phyloP scores from a whole-genome alignment of 352 stramenopile genomes.

The Discostella stelligera region DNA sequence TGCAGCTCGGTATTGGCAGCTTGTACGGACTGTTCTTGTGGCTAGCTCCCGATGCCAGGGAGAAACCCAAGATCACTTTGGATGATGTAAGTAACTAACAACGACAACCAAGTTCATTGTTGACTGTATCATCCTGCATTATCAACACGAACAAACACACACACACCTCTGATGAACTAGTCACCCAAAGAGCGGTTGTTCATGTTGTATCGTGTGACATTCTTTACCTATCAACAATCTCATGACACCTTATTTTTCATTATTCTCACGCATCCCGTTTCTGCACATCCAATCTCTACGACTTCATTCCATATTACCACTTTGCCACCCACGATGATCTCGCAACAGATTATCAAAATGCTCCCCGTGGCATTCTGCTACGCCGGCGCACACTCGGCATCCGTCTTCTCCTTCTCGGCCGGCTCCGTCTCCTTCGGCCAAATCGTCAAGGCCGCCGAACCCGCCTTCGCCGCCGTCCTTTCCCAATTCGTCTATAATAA shows the following conservation, averaged over 20 bases:
- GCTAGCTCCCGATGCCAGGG: conserved; percentile 81
- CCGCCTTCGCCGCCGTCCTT: conserved; percentile 83
- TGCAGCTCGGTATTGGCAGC: conserved; percentile 82
- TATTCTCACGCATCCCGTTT: neutral
- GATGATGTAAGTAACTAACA: conserved; percentile 51
- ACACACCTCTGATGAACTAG: no score
- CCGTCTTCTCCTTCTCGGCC: conserved; percentile 82
- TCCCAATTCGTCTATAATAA: conserved; percentile 84
- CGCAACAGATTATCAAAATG: conserved; percentile 74
- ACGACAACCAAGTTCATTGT: no score
- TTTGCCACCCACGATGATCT: conserved; percentile 70
- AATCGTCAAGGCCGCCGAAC: conserved; percentile 86
- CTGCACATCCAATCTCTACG: neutral
- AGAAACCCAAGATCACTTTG: conserved; percentile 67
- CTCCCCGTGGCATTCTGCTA: conserved; percentile 84
- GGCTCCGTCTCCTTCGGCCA: conserved; percentile 83
- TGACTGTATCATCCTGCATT: no score
- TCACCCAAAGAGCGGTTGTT: no score
- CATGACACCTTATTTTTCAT: neutral
- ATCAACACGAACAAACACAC: no score
- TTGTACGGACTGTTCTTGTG: conserved; percentile 85
- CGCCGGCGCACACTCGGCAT: conserved; percentile 82
- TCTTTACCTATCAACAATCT: no score
- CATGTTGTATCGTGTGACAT: no score
- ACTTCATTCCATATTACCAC: neutral